Base-by-base conservation (phyloP, 2,329 filamentous ascomycete species). In the Cordyceps farinosa region DNA sequence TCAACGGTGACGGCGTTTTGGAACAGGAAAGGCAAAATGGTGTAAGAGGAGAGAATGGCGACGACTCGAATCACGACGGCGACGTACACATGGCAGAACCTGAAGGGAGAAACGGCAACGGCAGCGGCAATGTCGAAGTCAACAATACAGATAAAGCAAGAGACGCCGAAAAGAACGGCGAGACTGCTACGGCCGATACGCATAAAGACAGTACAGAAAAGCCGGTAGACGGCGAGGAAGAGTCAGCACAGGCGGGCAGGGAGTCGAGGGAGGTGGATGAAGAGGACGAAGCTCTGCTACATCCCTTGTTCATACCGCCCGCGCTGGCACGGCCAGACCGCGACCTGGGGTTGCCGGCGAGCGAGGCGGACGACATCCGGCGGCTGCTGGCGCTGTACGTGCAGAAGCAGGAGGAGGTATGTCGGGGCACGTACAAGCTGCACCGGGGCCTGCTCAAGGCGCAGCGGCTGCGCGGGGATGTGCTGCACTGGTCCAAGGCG, bases 401-500 rank as follows among this genome's bases (percentile, higher is more conserved):
- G 32, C 91, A 94, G 70, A 94, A 94, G 74, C 91, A 95, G 71
- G 91, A 95, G 70, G 91, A 95, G 73, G 86, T 94, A 2, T 88
- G 90, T 62, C 86, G 90, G 5, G 87, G 89, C 8, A 84, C 88
- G 1, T 83, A 85, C 62, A 84, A 83, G 65, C 79, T 95, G 55
- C 87, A 90, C 66, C 81, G 87, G 57, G 90, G 90, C 1, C 80
- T 96, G 59, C 79, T 92, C 65, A 84, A 85, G 69, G 90, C 90
- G 1, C 87, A 94, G 68, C 83, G 90, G 51, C 82, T 90, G 74
- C 84, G 91, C 34, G 86, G 85, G 69, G 83, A 87, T 27, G 90
- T 95, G 3, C 82, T 89, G 72, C 84, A 85, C 68, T 92, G 90
- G 88, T 84, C 87, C 67, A 91, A 92, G 72, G 88, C 91, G 1